Base-by-base conservation (phyloP, 352 stramenopile species). In the Phytophthora pluvialis region DNA sequence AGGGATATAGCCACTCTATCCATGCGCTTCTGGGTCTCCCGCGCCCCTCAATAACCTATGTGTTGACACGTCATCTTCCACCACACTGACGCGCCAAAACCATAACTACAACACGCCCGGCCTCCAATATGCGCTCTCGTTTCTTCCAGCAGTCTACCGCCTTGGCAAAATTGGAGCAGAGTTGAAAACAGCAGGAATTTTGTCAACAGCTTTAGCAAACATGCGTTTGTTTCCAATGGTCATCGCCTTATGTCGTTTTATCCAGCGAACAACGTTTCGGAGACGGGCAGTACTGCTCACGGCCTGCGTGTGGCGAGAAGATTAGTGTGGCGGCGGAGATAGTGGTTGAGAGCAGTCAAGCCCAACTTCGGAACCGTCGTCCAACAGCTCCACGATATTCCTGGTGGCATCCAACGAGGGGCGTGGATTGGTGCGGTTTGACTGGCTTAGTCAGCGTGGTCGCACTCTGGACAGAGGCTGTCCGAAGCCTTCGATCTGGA, bases 1-100 rank as follows among this genome's bases (percentile, higher is more conserved):
- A 25, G 25, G 45, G 45, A 38, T 53, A 53, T 12, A 53, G 10
- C 29, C 28, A 53, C 45, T n/a, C n/a, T n/a, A n/a, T n/a, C n/a
- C n/a, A n/a, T n/a, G n/a, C n/a, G n/a, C n/a, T n/a, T n/a, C n/a
- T n/a, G n/a, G n/a, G n/a, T n/a, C n/a, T n/a, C n/a, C n/a, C n/a
- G n/a, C n/a, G n/a, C n/a, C 13, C n/a, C 43, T 0, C 12, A 50
- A 18, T 50, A 12, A 36, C 26, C 11, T 16, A 36, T 0, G 25
- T 36, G 26, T 13, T 50, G 0, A 50, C 26, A 11, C 43, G 25
- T n/a, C 11, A 13, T 21, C 43, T 50, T 21, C 25, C 43, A 12
- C 43, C 25, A 25, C 43, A 13, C 26, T 26, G 43, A 50, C 43
- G 38, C 5, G 38, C n/a, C 38, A 5, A 26, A 44, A 25, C 13